Conservation (phyloP, 306 rosid genomes). For the Inga laurina region DNA sequence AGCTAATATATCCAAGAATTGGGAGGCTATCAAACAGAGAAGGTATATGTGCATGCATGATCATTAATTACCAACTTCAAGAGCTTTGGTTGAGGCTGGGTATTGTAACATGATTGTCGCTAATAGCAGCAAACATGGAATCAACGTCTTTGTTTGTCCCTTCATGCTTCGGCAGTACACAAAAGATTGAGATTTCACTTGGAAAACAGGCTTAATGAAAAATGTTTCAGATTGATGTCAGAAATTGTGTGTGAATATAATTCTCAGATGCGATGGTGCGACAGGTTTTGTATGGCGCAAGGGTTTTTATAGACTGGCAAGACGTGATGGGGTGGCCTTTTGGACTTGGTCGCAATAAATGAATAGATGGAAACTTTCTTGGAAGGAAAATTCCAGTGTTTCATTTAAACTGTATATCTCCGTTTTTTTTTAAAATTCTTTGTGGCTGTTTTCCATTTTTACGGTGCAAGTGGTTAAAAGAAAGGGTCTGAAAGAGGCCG, state of each 20-base stretch:
- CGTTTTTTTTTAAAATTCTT: background rate
- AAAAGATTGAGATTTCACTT: background rate
- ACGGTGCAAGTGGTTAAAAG: background rate
- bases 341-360: constrained; percentile 35
- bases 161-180: constrained; percentile 38
- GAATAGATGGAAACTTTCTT: background rate
- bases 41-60: background rate
- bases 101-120: constrained; percentile 22
- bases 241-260: background rate
- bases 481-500: background rate
- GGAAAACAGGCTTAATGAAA: background rate
- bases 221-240: background rate
- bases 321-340: background rate
- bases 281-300: background rate
- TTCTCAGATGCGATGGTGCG: background rate
- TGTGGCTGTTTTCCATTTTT: background rate
- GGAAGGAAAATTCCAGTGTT: constrained; percentile 13
- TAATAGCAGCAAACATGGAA: constrained; percentile 25
- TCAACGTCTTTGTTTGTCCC: constrained; percentile 22
- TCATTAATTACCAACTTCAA: constrained; percentile 47
- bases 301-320: constrained; percentile 30
- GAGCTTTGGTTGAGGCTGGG: constrained; percentile 34
- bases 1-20: too few species aligned
- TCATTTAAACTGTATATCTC: background rate
- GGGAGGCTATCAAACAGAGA: background rate